Percentiles rank a stretch among this genome's conserved stretches.
phyloP scores from a whole-genome alignment of 257 asterid genomes.

The Prunella vulgaris region DNA sequence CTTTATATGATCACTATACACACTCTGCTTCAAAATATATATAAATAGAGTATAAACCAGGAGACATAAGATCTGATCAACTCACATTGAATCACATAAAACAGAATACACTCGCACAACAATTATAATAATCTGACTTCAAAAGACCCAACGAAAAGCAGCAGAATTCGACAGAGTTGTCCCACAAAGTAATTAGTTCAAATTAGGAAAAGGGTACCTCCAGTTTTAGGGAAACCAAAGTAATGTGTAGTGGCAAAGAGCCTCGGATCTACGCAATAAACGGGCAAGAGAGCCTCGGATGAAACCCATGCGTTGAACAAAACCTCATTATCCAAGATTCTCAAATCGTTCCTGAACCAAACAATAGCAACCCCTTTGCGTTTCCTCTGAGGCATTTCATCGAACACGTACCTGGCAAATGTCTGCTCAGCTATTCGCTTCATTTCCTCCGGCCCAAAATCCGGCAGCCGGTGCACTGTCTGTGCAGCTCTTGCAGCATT shows the following conservation, averaged over 20 bases:
- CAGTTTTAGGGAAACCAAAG: slow-evolving; percentile 91
- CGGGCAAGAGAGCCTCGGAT: slow-evolving; percentile 76
- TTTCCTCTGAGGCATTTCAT: slow-evolving; percentile 32
- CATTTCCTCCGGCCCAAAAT: slow-evolving; percentile 50
- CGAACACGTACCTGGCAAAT: slow-evolving; percentile 39
- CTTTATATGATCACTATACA: background rate
- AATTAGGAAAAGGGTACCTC: slow-evolving; percentile 47
- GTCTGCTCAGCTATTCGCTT: slow-evolving; percentile 44
- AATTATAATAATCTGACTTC: background rate
- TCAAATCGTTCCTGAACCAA: slow-evolving; percentile 92
- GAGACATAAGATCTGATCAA: no score
- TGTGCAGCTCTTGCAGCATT: slow-evolving; percentile 37
- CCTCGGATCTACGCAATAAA: slow-evolving; percentile 80
- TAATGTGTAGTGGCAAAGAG: slow-evolving; percentile 51
- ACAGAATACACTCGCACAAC: background rate
- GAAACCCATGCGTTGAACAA: slow-evolving; percentile 74
- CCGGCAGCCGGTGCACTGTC: slow-evolving; percentile 57
- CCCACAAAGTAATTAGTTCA: background rate
- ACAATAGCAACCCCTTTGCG: slow-evolving; percentile 83
- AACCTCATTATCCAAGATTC: slow-evolving; percentile 78
- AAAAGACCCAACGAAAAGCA: background rate
- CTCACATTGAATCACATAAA: no score
- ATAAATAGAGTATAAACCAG: no score
- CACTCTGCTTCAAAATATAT: background rate
- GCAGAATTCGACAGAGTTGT: background rate